phyloP scores from a whole-genome alignment of 352 stramenopile genomes.

The Pythium biforme region DNA sequence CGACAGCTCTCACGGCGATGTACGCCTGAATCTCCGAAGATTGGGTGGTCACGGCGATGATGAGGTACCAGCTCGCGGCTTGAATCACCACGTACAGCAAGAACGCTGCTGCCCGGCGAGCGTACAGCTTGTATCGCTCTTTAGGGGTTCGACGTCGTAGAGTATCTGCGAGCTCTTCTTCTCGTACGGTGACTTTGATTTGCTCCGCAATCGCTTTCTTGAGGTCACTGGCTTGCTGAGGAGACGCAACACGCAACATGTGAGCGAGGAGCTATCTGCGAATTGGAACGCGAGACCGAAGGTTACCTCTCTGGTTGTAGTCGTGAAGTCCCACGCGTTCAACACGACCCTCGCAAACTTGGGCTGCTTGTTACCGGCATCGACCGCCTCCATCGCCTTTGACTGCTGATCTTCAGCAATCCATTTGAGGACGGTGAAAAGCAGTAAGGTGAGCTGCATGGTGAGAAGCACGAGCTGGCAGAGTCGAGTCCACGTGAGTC shows the following conservation, averaged over 20 bases:
- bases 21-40: slow-evolving; percentile 53
- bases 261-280: too few species aligned
- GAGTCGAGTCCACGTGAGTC: background rate
- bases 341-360: slow-evolving; percentile 62
- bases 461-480: slow-evolving; percentile 41
- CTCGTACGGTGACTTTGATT: slow-evolving; percentile 51
- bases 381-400: slow-evolving; percentile 56
- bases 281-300: too few species aligned
- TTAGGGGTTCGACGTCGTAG: slow-evolving; percentile 49
- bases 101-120: slow-evolving; percentile 42
- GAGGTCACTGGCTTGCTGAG: slow-evolving; percentile 55
- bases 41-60: slow-evolving; percentile 71
- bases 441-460: slow-evolving; percentile 50
- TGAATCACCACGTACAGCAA: slow-evolving; percentile 68
- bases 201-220: slow-evolving; percentile 61
- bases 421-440: slow-evolving; percentile 70
- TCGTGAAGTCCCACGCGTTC: slow-evolving; percentile 74
- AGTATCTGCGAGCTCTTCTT: slow-evolving; percentile 52
- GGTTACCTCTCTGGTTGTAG: slow-evolving; percentile 46
- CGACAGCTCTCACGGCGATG: slow-evolving; percentile 37
- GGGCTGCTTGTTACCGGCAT: slow-evolving; percentile 45
- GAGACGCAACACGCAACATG: background rate
- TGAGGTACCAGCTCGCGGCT: slow-evolving; percentile 63
- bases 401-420: slow-evolving; percentile 61
- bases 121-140: slow-evolving; percentile 60